A percentile compares a stretch with the other conserved stretches of the same genome.
phyloP scores from a whole-genome alignment of 2,329 filamentous ascomycete genomes.

The Fusarium sp. region DNA sequence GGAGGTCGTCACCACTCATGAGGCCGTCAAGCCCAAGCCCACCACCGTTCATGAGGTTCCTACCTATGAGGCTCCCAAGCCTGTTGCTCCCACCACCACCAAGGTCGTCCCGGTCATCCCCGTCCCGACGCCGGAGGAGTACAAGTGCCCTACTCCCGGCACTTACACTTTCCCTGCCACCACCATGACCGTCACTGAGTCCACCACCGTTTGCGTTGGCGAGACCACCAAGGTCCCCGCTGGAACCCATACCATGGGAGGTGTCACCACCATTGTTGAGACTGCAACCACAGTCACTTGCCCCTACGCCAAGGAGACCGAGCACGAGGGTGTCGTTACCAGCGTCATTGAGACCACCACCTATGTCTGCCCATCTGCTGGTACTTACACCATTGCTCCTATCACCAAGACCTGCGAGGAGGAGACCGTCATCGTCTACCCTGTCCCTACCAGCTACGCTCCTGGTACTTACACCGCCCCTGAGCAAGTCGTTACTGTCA shows the following conservation, averaged over 20 bases:
- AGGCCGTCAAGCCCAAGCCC: slow-evolving; percentile 20
- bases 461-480: slow-evolving; percentile 79
- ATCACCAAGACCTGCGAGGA: slow-evolving; percentile 67
- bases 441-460: slow-evolving; percentile 68
- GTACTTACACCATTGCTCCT: slow-evolving; percentile 79
- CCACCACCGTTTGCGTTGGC: slow-evolving; percentile 72
- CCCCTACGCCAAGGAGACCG: slow-evolving; percentile 72
- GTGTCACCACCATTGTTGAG: slow-evolving; percentile 75
- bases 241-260: slow-evolving; percentile 74
- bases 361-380: slow-evolving; percentile 75
- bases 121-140: slow-evolving; percentile 61
- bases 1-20: slow-evolving; percentile 21
- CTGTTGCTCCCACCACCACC: slow-evolving; percentile 41
- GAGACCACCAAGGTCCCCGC: slow-evolving; percentile 67
- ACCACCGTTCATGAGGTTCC: slow-evolving; percentile 16
- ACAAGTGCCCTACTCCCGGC: slow-evolving; percentile 70
- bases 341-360: slow-evolving; percentile 74
- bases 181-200: slow-evolving; percentile 72
- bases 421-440: slow-evolving; percentile 68
- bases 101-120: slow-evolving; percentile 55
- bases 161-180: slow-evolving; percentile 79
- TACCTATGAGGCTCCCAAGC: slow-evolving; percentile 22
- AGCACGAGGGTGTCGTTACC: slow-evolving; percentile 65
- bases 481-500: slow-evolving; percentile 72
- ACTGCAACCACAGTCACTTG: slow-evolving; percentile 73